Percentiles rank a stretch among this genome's conserved stretches.
Conservation (phyloP, 2,329 filamentous ascomycete genomes). For the Aspergillus nomiae region DNA sequence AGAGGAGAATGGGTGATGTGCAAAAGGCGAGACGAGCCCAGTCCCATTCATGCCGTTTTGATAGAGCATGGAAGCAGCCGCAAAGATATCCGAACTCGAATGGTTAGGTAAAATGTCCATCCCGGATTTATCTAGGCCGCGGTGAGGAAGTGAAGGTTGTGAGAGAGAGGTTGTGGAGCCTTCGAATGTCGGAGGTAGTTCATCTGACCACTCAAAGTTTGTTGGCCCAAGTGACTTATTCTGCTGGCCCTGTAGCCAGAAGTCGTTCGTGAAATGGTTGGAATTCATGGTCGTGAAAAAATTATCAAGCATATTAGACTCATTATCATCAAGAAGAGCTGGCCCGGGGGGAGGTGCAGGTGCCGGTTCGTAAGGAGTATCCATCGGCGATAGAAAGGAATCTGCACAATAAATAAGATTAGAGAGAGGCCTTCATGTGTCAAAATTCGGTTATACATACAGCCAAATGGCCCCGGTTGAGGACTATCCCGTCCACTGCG, state of each 20-base stretch:
- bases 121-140: constrained; percentile 27
- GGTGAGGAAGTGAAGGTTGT: constrained; percentile 46
- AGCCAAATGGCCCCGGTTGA: constrained; percentile 65
- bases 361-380: constrained; percentile 49
- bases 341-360: constrained; percentile 66
- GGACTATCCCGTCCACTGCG: constrained; percentile 51
- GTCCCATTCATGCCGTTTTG: constrained; percentile 36
- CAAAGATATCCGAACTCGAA: constrained; percentile 55
- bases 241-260: constrained; percentile 36
- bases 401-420: constrained; percentile 24
- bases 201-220: constrained; percentile 44
- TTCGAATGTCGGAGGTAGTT: constrained; percentile 66
- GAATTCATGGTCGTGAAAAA: constrained; percentile 47
- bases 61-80: constrained; percentile 55
- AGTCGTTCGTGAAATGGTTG: constrained; percentile 40
- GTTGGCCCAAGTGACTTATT: constrained; percentile 31
- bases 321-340: constrained; percentile 63
- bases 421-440: constrained; percentile 8
- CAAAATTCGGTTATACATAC: constrained; percentile 50
- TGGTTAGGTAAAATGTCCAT: constrained; percentile 27
- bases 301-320: constrained; percentile 57
- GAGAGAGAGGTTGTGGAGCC: constrained; percentile 67
- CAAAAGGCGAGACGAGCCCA: constrained; percentile 32
- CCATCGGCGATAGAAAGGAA: constrained; percentile 36
- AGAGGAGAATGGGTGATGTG: constrained; percentile 31